These are phyloP conservation scores for Mariannaea sp. DNA, from an alignment of 2,329 filamentous ascomycete genomes.

Conservation along the genomic window DNA sequence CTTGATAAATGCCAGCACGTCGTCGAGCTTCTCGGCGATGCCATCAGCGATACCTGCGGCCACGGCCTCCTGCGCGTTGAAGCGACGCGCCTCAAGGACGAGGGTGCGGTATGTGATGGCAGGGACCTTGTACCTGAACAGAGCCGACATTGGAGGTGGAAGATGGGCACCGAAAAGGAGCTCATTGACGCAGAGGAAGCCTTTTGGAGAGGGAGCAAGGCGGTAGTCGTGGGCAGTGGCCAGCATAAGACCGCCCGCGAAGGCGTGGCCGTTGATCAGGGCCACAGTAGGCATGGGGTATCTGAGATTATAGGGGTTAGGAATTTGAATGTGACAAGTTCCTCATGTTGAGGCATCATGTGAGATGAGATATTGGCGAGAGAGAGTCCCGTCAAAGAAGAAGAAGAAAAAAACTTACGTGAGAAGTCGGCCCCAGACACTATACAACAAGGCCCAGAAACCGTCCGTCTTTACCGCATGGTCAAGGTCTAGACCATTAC, in stretches of 20 bases:
- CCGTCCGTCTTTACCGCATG: slow-evolving; percentile 63
- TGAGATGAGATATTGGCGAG: too few relatives aligned
- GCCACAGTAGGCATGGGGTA: slow-evolving; percentile 84
- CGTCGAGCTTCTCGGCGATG: slow-evolving; percentile 64
- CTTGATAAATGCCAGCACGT: slow-evolving; percentile 63
- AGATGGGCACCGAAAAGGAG: slow-evolving; percentile 79
- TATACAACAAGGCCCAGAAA: slow-evolving; percentile 69
- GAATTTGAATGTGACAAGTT: neutral
- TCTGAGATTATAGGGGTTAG: too few relatives aligned
- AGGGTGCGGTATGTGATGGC: slow-evolving; percentile 63
- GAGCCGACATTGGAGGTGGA: slow-evolving; percentile 71
- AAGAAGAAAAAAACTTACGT: slow-evolving; percentile 32
- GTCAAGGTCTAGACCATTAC: slow-evolving; percentile 79
- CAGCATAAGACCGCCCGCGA: slow-evolving; percentile 81
- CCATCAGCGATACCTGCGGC: slow-evolving; percentile 71
- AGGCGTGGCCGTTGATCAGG: slow-evolving; percentile 80
- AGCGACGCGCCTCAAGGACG: slow-evolving; percentile 75
- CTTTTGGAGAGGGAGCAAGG: slow-evolving; percentile 70
- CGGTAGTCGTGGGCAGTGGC: slow-evolving; percentile 85
- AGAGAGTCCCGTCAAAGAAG: too few relatives aligned
- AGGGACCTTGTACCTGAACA: slow-evolving; percentile 73
- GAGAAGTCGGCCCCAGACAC: slow-evolving; percentile 65
- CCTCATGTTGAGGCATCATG: too few relatives aligned
- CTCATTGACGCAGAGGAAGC: slow-evolving; percentile 83
- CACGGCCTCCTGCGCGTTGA: slow-evolving; percentile 65